Base-by-base conservation (phyloP, 345 rosid species). In the Euclidium syriacum region DNA sequence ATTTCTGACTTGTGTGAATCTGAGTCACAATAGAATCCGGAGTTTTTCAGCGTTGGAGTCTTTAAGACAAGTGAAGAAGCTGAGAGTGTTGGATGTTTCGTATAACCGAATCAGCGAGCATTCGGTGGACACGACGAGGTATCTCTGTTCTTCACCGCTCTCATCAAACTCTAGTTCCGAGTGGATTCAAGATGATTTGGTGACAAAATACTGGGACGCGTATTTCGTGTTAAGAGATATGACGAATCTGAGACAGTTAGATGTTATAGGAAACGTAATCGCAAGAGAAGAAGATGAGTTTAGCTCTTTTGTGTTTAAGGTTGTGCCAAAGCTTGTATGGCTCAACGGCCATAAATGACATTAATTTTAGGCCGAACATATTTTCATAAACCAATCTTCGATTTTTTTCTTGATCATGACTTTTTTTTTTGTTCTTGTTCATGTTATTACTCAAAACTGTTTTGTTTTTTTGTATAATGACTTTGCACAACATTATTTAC, bases 121-220 rank as follows among this genome's bases (percentile, higher is more conserved):
- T 5, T 5, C 27, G 5, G 27, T 25, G 27, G 27, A 25, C 27
- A 25, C 27, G 5, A 25, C 27, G 5, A 25, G 27, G 27, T 25
- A 25, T 5, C 27, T 25, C 5, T 25, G 27, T 25, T 25, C 27
- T 38, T 89, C 95, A 74, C 96, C 95, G 20, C 58, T 90, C n/a
- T n/a, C n/a, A n/a, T n/a, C n/a, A n/a, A n/a, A n/a, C n/a, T n/a
- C 87, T 59, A 90, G 90, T 55, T 76, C 83, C 3, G n/a, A n/a
- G n/a, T n/a, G n/a, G n/a, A n/a, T n/a, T n/a, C n/a, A n/a, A n/a
- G 83, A 64, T 32, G 78, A 76, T 1, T n/a, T n/a, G n/a, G n/a
- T n/a, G n/a, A n/a, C n/a, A n/a, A 75, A 66, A 58, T 77, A 78
- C 67, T 84, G 95, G 95, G 97, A 94, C 35, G 91, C 92, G 11